A percentile compares a stretch with the other conserved stretches of the same genome.
phyloP scores from a whole-genome alignment of 306 rosid species.

The Argentina anserina region DNA sequence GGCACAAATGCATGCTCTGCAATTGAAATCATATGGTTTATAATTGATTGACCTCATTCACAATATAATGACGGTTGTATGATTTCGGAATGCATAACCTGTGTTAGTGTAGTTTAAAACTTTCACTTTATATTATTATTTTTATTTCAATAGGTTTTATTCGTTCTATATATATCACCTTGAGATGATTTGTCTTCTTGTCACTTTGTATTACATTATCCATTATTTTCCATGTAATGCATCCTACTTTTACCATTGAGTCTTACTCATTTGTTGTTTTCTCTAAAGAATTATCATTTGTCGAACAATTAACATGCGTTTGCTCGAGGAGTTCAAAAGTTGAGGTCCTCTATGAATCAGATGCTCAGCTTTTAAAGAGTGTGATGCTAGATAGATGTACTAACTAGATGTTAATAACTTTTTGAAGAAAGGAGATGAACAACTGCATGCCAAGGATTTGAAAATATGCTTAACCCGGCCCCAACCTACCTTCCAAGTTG shows the following conservation, averaged over 20 bases:
- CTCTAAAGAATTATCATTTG: neutral
- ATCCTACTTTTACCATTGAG: neutral
- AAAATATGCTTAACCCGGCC: neutral
- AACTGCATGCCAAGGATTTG: neutral
- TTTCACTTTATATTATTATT: no score
- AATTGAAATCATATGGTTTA: no score
- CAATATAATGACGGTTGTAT: no score
- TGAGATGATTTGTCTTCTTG: neutral
- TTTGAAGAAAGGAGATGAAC: neutral
- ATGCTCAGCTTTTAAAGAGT: constrained; percentile 8
- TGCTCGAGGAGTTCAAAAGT: neutral
- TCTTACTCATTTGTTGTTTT: neutral
- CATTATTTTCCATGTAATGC: neutral
- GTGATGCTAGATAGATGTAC: neutral
- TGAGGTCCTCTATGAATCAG: constrained; percentile 5
- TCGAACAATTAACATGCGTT: neutral
- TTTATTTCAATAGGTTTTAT: neutral
- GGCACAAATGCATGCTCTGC: no score
- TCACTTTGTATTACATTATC: neutral
- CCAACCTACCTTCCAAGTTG: neutral
- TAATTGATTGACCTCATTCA: no score
- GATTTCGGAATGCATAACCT: no score
- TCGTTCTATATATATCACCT: neutral
- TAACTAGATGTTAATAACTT: neutral
- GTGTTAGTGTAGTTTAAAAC: no score